A percentile compares a stretch with the other conserved stretches of the same genome.
Conservation (phyloP, 2,329 filamentous ascomycete species). For the Aspergillus versicolor region DNA sequence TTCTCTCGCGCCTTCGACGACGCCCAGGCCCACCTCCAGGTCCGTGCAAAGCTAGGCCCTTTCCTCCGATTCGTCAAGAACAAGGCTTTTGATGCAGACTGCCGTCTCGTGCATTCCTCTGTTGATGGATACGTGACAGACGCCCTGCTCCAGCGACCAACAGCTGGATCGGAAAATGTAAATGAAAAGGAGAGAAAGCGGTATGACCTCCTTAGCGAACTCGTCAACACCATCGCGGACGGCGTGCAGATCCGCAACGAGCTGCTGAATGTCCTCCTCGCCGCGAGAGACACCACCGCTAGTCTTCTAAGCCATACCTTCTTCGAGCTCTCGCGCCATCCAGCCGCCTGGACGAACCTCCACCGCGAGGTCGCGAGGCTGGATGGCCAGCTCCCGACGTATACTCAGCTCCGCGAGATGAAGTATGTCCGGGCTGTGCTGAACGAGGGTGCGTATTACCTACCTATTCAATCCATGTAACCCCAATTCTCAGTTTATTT, state of each 20-base stretch:
- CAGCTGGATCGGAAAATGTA: not conserved
- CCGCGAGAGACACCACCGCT: slow-evolving; percentile 56
- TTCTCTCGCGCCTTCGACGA: slow-evolving; percentile 37
- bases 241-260: slow-evolving; percentile 49
- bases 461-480: no score
- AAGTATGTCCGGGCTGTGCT: slow-evolving; percentile 41
- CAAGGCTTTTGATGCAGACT: slow-evolving; percentile 13
- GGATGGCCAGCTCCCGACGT: slow-evolving; percentile 14
- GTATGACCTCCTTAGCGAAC: slow-evolving; percentile 52
- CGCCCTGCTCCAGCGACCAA: slow-evolving; percentile 15
- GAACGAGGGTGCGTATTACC: slow-evolving; percentile 11
- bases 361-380: no score
- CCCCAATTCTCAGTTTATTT: not conserved
- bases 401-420: slow-evolving; percentile 21
- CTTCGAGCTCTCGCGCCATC: slow-evolving; percentile 20
- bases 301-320: slow-evolving; percentile 41
- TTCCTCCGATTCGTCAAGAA: slow-evolving; percentile 20
- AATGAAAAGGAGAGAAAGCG: not conserved
- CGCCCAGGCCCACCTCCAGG: slow-evolving; percentile 27
- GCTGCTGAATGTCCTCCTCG: slow-evolving; percentile 52
- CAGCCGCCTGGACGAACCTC: slow-evolving; percentile 14
- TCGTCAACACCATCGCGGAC: slow-evolving; percentile 48
- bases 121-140: slow-evolving; percentile 23
- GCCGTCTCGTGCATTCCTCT: slow-evolving; percentile 16
- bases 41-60: slow-evolving; percentile 20